These are phyloP conservation scores for Candida ulmi DNA, from an alignment of 805 yeast species.

Conservation along the genomic window DNA sequence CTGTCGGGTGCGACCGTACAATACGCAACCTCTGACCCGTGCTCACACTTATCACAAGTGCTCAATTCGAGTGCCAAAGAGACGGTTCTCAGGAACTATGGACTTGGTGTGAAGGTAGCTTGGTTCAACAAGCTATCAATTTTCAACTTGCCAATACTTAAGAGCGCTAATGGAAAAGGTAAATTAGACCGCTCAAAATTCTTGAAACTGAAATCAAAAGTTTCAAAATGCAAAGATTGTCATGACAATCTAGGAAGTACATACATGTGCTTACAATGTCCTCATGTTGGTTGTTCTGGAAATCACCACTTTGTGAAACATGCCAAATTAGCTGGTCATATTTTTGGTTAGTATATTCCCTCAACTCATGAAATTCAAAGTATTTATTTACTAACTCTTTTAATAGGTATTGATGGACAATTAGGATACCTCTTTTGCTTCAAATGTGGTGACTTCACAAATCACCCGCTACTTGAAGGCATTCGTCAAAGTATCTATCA, in stretches of 20 bases:
- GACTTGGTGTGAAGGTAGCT: slow-evolving; percentile 19
- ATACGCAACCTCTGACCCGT: slow-evolving; percentile 12
- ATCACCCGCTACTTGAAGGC: slow-evolving; percentile 53
- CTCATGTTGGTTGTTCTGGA: slow-evolving; percentile 66
- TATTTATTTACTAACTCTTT: too few species aligned
- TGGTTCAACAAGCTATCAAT: slow-evolving; percentile 7
- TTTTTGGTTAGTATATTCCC: slow-evolving; percentile 38
- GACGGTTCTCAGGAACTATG: slow-evolving; percentile 23
- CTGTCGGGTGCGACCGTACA: too few species aligned
- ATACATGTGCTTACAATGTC: slow-evolving; percentile 72
- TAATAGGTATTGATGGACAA: slow-evolving; percentile 47
- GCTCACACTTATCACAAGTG: slow-evolving; percentile 23
- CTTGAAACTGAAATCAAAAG: slow-evolving; percentile 34
- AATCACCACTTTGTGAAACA: slow-evolving; percentile 41
- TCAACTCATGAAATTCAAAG: too few species aligned
- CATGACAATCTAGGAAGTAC: slow-evolving; percentile 27
- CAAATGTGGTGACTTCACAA: slow-evolving; percentile 67
- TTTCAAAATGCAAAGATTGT: slow-evolving; percentile 50
- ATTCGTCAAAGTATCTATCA: slow-evolving; percentile 27
- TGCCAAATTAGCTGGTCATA: slow-evolving; percentile 43
- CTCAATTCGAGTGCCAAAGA: slow-evolving; percentile 20
- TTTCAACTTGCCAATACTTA: slow-evolving; percentile 6
- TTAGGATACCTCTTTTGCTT: slow-evolving; percentile 74
- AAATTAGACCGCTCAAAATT: slow-evolving; percentile 32
- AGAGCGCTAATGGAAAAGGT: slow-evolving; percentile 6